Evolutionary conservation across 2,329 filamentous ascomycete species (phyloP).

Genomic region (Penicillium italicum): DNA sequence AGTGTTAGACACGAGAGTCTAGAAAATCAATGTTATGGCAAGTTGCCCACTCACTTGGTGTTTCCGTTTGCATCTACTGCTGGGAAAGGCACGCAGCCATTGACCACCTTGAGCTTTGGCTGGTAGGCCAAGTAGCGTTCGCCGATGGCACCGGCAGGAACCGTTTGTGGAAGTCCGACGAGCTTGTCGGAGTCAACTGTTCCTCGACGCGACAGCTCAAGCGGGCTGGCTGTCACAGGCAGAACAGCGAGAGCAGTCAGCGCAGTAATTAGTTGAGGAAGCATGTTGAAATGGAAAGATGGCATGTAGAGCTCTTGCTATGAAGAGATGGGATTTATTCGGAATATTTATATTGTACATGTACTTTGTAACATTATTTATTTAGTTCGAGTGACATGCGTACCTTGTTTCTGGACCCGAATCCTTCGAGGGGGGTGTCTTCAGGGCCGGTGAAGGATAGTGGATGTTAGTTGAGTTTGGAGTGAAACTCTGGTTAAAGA

Average conservation of each 20-base stretch:
- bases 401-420: background rate
- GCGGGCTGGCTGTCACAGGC: background rate
- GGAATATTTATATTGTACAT: background rate
- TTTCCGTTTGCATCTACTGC: conserved; percentile 58
- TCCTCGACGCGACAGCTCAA: conserved; percentile 30
- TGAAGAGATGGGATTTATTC: background rate
- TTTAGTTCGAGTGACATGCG: background rate
- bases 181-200: conserved; percentile 48
- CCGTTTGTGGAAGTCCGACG: conserved; percentile 53
- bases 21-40: background rate
- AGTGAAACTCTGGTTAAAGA: background rate
- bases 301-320: background rate
- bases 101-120: conserved; percentile 53
- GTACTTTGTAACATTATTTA: background rate
- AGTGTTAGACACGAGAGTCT: background rate
- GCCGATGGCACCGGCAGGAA: conserved; percentile 49
- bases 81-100: conserved; percentile 62
- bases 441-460: conserved; percentile 3
- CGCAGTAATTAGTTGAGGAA: background rate
- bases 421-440: background rate
- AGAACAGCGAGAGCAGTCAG: conserved; percentile 5
- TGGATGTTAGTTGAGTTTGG: background rate
- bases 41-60: conserved; percentile 47
- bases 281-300: conserved; percentile 2
- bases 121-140: conserved; percentile 55